phyloP scores from a whole-genome alignment of 345 rosid genomes.

The Pelargonium nanum region DNA sequence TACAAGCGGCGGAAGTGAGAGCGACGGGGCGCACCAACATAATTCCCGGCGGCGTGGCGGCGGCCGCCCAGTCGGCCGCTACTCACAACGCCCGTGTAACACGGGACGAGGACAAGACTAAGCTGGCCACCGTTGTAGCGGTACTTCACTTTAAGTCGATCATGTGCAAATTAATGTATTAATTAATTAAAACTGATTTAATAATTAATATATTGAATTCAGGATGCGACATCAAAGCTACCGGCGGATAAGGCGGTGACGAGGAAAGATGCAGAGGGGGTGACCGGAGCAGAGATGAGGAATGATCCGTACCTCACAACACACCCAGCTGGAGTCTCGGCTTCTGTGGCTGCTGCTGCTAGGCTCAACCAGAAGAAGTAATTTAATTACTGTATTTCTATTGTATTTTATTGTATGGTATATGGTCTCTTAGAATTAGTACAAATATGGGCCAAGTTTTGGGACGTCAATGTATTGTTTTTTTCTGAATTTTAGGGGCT shows the following conservation, averaged over 20 bases:
- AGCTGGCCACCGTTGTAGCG: slow-evolving; percentile 45
- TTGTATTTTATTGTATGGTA: no score
- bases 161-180: no score
- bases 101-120: slow-evolving; percentile 40
- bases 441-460: no score
- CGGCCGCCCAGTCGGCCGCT: slow-evolving; percentile 68
- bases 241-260: slow-evolving; percentile 53
- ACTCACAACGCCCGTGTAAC: slow-evolving; percentile 38
- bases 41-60: slow-evolving; percentile 50
- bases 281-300: slow-evolving; percentile 63
- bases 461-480: no score
- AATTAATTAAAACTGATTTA: background rate
- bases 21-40: slow-evolving; percentile 56
- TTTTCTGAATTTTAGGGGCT: no score
- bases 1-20: slow-evolving; percentile 69
- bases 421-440: no score
- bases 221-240: slow-evolving; percentile 51
- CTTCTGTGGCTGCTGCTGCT: slow-evolving; percentile 1
- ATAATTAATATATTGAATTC: background rate
- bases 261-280: slow-evolving; percentile 58
- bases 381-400: no score
- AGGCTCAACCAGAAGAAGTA: background rate
- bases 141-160: slow-evolving; percentile 30
- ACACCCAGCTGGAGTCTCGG: background rate
- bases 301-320: slow-evolving; percentile 35